A percentile compares a stretch with the other conserved stretches of the same genome.
Evolutionary conservation across 352 stramenopile genomes (phyloP).

Genomic region (Globisporangium cystogenes): DNA sequence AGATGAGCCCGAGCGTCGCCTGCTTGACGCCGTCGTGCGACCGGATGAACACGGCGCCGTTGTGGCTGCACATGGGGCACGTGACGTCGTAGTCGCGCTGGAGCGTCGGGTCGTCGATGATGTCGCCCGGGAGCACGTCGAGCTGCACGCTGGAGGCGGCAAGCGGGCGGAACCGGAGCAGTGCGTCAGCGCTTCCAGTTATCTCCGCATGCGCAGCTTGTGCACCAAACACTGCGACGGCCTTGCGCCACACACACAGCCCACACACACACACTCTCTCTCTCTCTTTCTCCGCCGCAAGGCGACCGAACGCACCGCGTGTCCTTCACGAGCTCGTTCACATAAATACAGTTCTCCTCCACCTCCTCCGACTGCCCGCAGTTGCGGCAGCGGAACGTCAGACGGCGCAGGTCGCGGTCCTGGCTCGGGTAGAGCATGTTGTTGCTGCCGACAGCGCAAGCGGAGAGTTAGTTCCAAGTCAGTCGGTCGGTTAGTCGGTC

Average conservation of each 20-base stretch:
- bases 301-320: constrained; percentile 42
- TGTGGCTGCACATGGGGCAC: constrained; percentile 72
- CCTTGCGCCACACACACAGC: too few species aligned
- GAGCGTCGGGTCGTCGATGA: constrained; percentile 86
- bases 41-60: constrained; percentile 84
- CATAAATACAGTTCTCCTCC: constrained; percentile 90
- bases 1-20: constrained; percentile 82
- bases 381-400: constrained; percentile 86
- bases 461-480: too few species aligned
- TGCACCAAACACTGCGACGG: too few species aligned
- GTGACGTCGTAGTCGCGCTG: constrained; percentile 85
- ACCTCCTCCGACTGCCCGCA: constrained; percentile 84
- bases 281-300: too few species aligned
- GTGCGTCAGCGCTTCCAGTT: too few species aligned
- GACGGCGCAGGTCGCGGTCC: constrained; percentile 76
- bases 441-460: constrained; percentile 80
- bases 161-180: too few species aligned
- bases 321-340: constrained; percentile 87
- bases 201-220: too few species aligned
- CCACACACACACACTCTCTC: background rate
- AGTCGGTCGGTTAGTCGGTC: background rate
- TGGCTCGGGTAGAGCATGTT: constrained; percentile 91
- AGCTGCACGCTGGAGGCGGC: constrained; percentile 54
- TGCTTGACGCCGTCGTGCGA: constrained; percentile 88
- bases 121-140: constrained; percentile 77